These are phyloP conservation scores for Fomes fomentarius DNA, from an alignment of 1,284 basidiomycete species.

Conservation along the genomic window DNA sequence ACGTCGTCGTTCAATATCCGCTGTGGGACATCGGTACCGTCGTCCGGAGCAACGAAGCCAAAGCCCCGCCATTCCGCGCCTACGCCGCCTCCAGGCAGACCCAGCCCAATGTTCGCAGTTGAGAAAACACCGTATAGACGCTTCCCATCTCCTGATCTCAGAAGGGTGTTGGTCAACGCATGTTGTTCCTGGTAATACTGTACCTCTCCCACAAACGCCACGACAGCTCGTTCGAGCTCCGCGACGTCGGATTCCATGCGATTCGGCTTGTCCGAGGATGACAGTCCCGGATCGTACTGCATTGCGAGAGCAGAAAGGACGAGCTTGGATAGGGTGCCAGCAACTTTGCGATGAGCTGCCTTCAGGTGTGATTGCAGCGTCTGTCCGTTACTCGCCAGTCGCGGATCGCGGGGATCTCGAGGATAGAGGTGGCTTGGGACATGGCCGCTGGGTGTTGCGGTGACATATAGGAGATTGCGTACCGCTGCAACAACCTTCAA, in stretches of 20 bases:
- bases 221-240: conserved; percentile 76
- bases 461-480: conserved; percentile 74
- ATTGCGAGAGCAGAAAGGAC: conserved; percentile 78
- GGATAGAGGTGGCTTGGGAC: conserved; percentile 62
- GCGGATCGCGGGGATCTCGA: conserved; percentile 47
- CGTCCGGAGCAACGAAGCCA: conserved; percentile 65
- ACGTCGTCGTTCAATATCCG: conserved; percentile 53
- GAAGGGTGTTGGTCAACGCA: conserved; percentile 34
- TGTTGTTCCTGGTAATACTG: conserved; percentile 55
- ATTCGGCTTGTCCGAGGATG: conserved; percentile 63
- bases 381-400: conserved; percentile 48
- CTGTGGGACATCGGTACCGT: conserved; percentile 50
- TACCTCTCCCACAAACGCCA: conserved; percentile 73
- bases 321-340: conserved; percentile 75
- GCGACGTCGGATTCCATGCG: conserved; percentile 78
- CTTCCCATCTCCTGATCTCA: conserved; percentile 42
- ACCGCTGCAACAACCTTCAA: conserved; percentile 69
- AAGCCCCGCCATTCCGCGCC: conserved; percentile 80
- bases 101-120: conserved; percentile 67
- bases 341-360: conserved; percentile 76
- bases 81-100: conserved; percentile 72
- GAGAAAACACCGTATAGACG: conserved; percentile 66
- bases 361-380: conserved; percentile 59
- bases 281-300: conserved; percentile 71
- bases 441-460: conserved; percentile 64